Evolutionary conservation across 352 stramenopile genomes (phyloP).

Genomic region (Phytopythium delawarense): DNA sequence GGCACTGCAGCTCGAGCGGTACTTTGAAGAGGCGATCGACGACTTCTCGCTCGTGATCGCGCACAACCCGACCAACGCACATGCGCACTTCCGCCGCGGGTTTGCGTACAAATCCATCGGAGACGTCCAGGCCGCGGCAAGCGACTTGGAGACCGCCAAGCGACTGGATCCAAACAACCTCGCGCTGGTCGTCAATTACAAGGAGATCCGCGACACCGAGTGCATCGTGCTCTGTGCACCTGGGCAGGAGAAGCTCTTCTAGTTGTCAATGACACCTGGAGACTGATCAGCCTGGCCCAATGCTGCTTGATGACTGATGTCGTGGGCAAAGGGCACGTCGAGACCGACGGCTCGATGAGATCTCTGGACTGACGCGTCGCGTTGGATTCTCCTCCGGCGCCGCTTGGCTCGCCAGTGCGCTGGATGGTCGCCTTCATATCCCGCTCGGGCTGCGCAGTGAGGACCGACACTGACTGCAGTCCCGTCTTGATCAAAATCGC

Average conservation of each 20-base stretch:
- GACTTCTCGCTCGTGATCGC: conserved; percentile 72
- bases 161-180: conserved; percentile 61
- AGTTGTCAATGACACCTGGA: not conserved
- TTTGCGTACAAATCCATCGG: conserved; percentile 70
- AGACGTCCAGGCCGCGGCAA: conserved; percentile 42
- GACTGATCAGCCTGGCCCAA: no score
- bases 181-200: conserved; percentile 77
- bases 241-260: conserved; percentile 54
- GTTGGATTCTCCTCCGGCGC: not conserved
- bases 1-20: conserved; percentile 66
- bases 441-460: not conserved
- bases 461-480: not conserved
- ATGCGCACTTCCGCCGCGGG: conserved; percentile 78
- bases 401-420: not conserved
- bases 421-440: not conserved
- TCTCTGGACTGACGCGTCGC: not conserved
- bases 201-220: conserved; percentile 60
- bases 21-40: conserved; percentile 60
- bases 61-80: conserved; percentile 74
- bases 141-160: conserved; percentile 72
- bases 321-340: not conserved
- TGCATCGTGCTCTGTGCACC: conserved; percentile 67
- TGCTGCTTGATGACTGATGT: not conserved
- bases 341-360: not conserved
- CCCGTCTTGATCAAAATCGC: not conserved